phyloP scores from a whole-genome alignment of 2,329 filamentous ascomycete genomes.

The Aureobasidium sp. region DNA sequence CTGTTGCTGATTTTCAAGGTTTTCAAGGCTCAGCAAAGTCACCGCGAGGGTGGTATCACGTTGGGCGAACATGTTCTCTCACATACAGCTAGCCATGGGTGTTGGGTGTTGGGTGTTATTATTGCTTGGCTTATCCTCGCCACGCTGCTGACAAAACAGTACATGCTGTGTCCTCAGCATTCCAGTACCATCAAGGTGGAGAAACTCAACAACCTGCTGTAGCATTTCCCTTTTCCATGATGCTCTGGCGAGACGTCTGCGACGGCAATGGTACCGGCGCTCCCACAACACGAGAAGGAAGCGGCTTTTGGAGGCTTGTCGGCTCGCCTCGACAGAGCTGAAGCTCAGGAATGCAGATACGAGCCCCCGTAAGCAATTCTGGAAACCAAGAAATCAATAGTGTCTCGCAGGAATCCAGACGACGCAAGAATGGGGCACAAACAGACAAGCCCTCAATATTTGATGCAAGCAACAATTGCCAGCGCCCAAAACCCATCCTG shows the following conservation, averaged over 20 bases:
- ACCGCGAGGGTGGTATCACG: background rate
- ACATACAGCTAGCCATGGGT: background rate
- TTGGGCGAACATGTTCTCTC: background rate
- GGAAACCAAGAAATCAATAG: background rate
- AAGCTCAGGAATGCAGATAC: constrained; percentile 1
- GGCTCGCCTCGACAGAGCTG: background rate
- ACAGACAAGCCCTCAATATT: constrained; percentile 1
- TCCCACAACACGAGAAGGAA: background rate
- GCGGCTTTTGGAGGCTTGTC: background rate
- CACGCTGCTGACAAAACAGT: background rate
- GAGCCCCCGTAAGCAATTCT: background rate
- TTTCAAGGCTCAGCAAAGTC: background rate
- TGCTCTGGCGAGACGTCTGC: background rate
- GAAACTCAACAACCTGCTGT: background rate
- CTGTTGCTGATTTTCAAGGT: background rate
- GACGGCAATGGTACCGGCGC: background rate
- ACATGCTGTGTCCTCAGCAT: background rate
- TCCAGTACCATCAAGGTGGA: background rate
- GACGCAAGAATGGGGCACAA: background rate
- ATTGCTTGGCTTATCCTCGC: background rate
- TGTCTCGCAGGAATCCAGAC: background rate
- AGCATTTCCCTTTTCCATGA: background rate
- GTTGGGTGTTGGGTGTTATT: background rate
- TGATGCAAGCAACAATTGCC: background rate
- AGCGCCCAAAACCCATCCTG: background rate